Base-by-base conservation (phyloP, 441 rosid species). In the Bocquillonia castaneifolia region DNA sequence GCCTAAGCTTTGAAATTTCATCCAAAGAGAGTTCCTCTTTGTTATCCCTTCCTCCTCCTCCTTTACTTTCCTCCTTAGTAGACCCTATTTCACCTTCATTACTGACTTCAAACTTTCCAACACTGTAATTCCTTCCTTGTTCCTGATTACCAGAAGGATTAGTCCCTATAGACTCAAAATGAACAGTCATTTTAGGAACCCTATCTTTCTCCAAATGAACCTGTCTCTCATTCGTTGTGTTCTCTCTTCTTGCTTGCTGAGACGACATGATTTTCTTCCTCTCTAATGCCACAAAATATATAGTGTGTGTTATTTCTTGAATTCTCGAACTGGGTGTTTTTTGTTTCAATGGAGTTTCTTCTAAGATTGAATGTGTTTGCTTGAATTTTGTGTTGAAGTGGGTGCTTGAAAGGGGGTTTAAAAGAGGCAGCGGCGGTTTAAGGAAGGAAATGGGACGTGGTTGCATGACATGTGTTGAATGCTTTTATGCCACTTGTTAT, bases 161-260 rank as follows among this genome's bases (percentile, higher is more conserved):
- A 64, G 50, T 56, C 72, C 62, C 6, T 15, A 63, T 75, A 29
- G 91, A 81, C 83, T 86, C 90, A 58, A 86, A 85, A 71, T 82
- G 91, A 68, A 68, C 77, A n/a, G 91, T 72, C 81, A 86, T 84
- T 76, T 84, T 86, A 0, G 91, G 96, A 22, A 81, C 91, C 68
- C 56, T 74, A 15, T 84, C 88, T 67, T 79, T 79, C 85, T 85
- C 91, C 18, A 78, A 72, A 12, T 62, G 55, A 70, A 71, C 71
- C 42, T 85, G 90, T 56, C 73, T 67, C 69, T 81, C 85, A 2
- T 6, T 52, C 22, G 78, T 80, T 3, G 69, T 68, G 70, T 78
- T 82, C 12, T 84, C 89, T 73, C 80, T 80, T 22, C 83, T 74
- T 17, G 76, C 69, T n/a, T 93, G 89, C 70, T 85, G 76, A 0